Evolutionary conservation across 2,329 filamentous ascomycete genomes (phyloP).

Genomic region (Neopestalotiopsis rosae): DNA sequence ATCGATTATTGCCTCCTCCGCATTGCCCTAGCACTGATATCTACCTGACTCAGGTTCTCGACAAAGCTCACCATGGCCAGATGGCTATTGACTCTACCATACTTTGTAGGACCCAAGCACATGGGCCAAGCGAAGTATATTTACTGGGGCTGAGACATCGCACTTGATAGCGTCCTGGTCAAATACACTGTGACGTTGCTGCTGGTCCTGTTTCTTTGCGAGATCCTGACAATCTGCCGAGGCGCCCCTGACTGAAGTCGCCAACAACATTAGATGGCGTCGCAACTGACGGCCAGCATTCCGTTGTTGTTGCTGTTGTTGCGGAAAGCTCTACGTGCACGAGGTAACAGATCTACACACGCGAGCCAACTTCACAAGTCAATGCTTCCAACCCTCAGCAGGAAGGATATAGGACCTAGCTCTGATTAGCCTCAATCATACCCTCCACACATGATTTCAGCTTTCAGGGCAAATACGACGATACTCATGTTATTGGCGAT

Average conservation of each 20-base stretch:
- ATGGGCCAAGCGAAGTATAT: background rate
- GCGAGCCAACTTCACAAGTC: background rate
- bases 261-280: background rate
- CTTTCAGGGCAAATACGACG: background rate
- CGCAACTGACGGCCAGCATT: no score
- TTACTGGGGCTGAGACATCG: background rate
- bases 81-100: constrained; percentile 1
- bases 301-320: background rate
- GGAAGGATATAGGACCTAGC: background rate
- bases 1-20: constrained; percentile 1
- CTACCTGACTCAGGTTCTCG: background rate
- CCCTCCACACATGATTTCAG: background rate
- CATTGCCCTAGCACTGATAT: background rate
- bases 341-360: background rate
- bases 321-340: background rate
- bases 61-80: background rate
- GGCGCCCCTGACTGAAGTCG: background rate
- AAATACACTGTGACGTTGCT: background rate
- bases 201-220: background rate
- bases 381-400: background rate
- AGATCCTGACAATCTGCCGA: constrained; percentile 1
- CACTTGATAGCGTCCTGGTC: background rate
- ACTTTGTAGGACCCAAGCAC: background rate
- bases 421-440: background rate
- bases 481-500: constrained; percentile 2